Evolutionary conservation across 108 stramenopile genomes (phyloP), one percentile per base, ranked within the genome.

Genomic region (Bacterosira constricta): DNA sequence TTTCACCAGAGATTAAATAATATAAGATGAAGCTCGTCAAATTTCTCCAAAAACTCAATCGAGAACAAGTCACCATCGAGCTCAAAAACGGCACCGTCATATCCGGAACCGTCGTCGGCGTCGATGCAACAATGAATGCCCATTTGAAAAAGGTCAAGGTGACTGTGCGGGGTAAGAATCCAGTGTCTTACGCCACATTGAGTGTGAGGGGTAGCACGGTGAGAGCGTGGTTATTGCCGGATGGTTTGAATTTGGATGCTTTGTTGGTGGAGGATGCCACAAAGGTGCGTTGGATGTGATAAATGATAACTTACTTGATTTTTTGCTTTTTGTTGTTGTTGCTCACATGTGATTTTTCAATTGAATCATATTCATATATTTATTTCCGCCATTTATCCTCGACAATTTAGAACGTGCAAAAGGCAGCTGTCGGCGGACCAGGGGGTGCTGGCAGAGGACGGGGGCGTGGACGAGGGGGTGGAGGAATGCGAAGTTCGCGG

Each of bases 121-220:
- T 99, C 26, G 99, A 99, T 70, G 92, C 98, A 38, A 94, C 93
- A 31, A 99, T 99, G 99, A 99, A 99, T 87, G 97, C 96, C 38
- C 96, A 98, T 84, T 75, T 99, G 37, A 93, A 93, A 64, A 96
- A 97, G 70, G 99, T 92, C 54, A 97, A 97, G 79, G 87, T 98
- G 26, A 97, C 94, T n/a, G 86, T 94, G 75, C 88, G 90, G 63
- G 92, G 92, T 15, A 93, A 91, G 69, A 97, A 96, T 83, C 92
- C 96, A 1, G 88, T 93, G 7, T 79, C 88, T 10, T 95, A 96
- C 63, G 92, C 96, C 57, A 95, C 95, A 54, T 86, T 98, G 54
- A 87, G 86, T 29, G 88, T 99, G 35, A 85, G 99, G 50, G 99
- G 99, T 35, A 95, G 90, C 67, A 98, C 94, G 38, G 96, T 99